These are phyloP conservation scores for Glycine soja DNA, from an alignment of 306 rosid species.

Conservation along the genomic window DNA sequence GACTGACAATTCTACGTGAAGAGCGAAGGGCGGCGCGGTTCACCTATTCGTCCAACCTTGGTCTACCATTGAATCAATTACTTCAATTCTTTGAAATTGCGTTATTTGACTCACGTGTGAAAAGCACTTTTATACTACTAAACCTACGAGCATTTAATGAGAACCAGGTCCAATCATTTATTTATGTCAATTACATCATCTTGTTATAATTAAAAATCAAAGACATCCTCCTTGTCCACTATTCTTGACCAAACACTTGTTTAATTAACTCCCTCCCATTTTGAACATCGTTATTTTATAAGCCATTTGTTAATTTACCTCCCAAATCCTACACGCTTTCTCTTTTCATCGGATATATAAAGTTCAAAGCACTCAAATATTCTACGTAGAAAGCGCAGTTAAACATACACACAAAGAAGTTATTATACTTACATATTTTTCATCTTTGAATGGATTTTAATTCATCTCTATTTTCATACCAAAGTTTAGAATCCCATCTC, in stretches of 20 bases:
- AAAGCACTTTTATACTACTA: neutral
- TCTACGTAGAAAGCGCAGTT: neutral
- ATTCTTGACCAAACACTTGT: neutral
- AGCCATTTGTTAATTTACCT: neutral
- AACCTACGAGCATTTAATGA: neutral
- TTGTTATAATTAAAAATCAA: neutral
- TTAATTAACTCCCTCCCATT: too few relatives aligned
- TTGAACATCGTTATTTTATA: constrained; percentile 8
- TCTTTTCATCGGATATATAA: neutral
- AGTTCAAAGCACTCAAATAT: neutral
- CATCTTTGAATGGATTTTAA: constrained; percentile 39
- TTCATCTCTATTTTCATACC: constrained; percentile 2
- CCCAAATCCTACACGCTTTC: neutral
- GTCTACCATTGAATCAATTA: neutral
- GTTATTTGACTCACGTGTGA: constrained; percentile 35
- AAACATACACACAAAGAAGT: neutral
- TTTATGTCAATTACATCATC: neutral
- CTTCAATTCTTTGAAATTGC: neutral
- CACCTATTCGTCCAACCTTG: neutral
- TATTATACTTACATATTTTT: neutral
- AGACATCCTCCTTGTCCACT: constrained; percentile 27
- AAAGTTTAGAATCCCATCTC: constrained; percentile 7
- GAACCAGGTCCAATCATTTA: neutral
- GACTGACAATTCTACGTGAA: neutral
- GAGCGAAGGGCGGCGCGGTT: constrained; percentile 14